A percentile compares a stretch with the other conserved stretches of the same genome.
These are phyloP conservation scores for Penicillium coffeae DNA, from an alignment of 495 filamentous ascomycete genomes.

Conservation along the genomic window DNA sequence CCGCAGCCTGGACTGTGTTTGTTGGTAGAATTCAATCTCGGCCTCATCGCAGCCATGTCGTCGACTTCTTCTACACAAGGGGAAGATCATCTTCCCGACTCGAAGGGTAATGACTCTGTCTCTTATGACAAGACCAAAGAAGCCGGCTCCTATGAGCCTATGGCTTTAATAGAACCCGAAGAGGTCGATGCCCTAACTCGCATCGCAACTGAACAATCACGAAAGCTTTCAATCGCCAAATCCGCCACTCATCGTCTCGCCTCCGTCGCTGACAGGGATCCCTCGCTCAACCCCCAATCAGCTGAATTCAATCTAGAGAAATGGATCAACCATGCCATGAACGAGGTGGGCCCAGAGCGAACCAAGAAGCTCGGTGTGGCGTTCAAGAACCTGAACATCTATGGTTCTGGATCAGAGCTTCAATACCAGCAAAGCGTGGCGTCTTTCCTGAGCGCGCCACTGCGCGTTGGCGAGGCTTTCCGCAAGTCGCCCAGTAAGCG, in stretches of 20 bases:
- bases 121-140: background rate
- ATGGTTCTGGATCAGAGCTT: slow-evolving; percentile 48
- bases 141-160: slow-evolving; percentile 3
- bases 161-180: slow-evolving; percentile 9
- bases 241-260: slow-evolving; percentile 1
- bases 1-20: too few relatives aligned
- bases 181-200: slow-evolving; percentile 22
- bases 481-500: slow-evolving; percentile 23
- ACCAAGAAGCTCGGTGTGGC: slow-evolving; percentile 35
- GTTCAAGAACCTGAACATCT: slow-evolving; percentile 49
- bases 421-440: slow-evolving; percentile 49
- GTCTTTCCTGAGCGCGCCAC: slow-evolving; percentile 38
- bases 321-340: slow-evolving; percentile 27
- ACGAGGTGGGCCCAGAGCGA: slow-evolving; percentile 22
- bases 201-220: slow-evolving; percentile 15
- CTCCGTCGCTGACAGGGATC: slow-evolving; percentile 13
- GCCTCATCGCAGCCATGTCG: background rate
- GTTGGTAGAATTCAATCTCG: too few relatives aligned
- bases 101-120: background rate
- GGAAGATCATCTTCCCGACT: background rate
- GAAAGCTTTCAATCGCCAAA: slow-evolving; percentile 7
- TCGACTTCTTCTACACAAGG: background rate
- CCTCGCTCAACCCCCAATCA: slow-evolving; percentile 24
- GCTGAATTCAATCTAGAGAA: slow-evolving; percentile 25
- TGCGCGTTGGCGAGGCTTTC: slow-evolving; percentile 23